Base-by-base conservation (phyloP, 2,329 filamentous ascomycete species). In the Fusarium nodosum region DNA sequence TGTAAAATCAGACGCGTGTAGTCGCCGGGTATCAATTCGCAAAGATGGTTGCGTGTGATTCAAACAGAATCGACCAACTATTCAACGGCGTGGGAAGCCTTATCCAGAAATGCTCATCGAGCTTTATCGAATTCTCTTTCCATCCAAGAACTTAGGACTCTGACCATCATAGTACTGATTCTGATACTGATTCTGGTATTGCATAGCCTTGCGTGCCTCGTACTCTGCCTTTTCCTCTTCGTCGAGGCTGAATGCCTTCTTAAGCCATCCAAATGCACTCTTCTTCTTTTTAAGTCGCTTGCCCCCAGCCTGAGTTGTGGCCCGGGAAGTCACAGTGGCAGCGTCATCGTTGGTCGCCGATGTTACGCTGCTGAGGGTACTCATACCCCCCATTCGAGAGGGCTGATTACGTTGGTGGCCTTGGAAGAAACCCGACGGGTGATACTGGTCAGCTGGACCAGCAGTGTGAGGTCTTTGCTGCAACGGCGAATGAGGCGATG, bases 241-340 rank as follows among this genome's bases (percentile, higher is more conserved):
- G 64, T 89, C 88, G 28, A 91, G 78, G 34, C 85, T 86, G 54
- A 91, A 91, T 1, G 88, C 88, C 79, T 91, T 90, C 77, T 90
- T 90, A 58, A 91, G 77, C 88, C 88, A 91, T 3, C 88, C 88
- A 73, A 91, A 90, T 2, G 88, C 87, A 71, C 88, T 90, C 67
- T 87, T 85, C 81, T 90, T 90, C 81, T 90, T 91, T 77, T 90
- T 90, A 7, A 90, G 74, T 38, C 83, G 79, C 57, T 81, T 82
- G 26, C 78, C 76, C 20, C 74, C 77, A 3, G 77, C 75, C 24
- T 74, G 72, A 42, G 71, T 72, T 18, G 66, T 75, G n/a, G 69
- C 73, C 55, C 56, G 74, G 66, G 67, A 75, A 18, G 71, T 72
- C 11, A 72, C 69, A 12, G 76, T 74, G 13, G 70, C 69, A n/a